Conservation (phyloP, 441 rosid species). For the Raphanus hybrid region DNA sequence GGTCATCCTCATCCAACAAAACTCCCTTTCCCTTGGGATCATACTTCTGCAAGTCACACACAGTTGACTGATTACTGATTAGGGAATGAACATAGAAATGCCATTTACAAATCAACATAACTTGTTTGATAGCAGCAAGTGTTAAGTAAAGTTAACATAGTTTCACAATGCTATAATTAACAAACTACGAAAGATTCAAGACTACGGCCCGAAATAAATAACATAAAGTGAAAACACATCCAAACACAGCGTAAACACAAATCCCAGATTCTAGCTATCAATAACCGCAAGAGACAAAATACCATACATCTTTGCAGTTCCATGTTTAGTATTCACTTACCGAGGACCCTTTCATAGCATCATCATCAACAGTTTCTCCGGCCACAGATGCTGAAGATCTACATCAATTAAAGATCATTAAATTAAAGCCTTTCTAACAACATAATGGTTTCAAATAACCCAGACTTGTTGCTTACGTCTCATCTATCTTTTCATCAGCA, state of each 20-base stretch:
- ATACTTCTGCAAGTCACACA: slow-evolving; percentile 34
- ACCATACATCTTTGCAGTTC: no score
- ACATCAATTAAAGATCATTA: slow-evolving; percentile 39
- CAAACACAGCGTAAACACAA: no score
- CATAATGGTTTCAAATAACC: slow-evolving; percentile 5
- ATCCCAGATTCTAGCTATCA: no score
- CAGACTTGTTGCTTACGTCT: slow-evolving; percentile 51
- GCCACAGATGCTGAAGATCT: slow-evolving; percentile 66
- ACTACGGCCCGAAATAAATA: no score
- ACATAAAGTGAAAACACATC: no score
- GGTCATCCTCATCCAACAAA: slow-evolving; percentile 44
- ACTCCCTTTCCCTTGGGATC: slow-evolving; percentile 62
- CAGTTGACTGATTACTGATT: not conserved
- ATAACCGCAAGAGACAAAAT: no score
- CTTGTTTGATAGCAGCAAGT: not conserved
- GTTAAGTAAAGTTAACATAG: no score
- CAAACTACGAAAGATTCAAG: no score
- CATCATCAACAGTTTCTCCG: slow-evolving; percentile 46
- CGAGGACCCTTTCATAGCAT: slow-evolving; percentile 51
- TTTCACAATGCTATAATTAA: no score
- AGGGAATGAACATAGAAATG: not conserved
- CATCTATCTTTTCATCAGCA: slow-evolving; percentile 53
- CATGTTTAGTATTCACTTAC: slow-evolving; percentile 43
- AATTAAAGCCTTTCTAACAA: slow-evolving; percentile 32
- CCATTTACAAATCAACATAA: no score